phyloP scores from a whole-genome alignment of 192 early-diverging fungal genomes.

The Neocallimastix lanati region DNA sequence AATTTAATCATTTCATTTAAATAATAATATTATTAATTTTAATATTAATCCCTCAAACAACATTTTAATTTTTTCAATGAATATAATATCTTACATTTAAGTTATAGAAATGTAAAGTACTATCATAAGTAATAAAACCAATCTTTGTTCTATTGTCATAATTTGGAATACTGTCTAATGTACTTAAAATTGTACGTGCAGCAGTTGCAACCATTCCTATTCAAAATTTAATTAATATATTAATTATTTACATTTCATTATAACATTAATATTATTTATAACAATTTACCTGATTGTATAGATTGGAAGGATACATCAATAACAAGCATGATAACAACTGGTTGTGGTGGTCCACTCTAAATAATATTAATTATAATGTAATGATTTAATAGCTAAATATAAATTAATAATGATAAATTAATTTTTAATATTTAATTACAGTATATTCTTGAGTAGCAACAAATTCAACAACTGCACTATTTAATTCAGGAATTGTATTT shows the following conservation, averaged over 20 bases:
- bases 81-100: conserved; percentile 43
- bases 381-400: too few species aligned
- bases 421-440: conserved; percentile 30
- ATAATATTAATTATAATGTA: too few species aligned
- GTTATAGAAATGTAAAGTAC: conserved; percentile 80
- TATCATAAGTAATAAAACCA: conserved; percentile 78
- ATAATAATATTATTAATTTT: conserved; percentile 7
- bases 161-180: conserved; percentile 73
- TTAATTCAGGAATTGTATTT: conserved; percentile 75
- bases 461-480: conserved; percentile 78
- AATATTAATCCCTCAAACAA: too few species aligned
- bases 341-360: conserved; percentile 86
- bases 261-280: not conserved
- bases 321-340: conserved; percentile 78
- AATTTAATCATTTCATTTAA: too few species aligned
- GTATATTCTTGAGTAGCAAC: conserved; percentile 94
- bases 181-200: conserved; percentile 56
- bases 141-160: conserved; percentile 73
- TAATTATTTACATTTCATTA: too few species aligned
- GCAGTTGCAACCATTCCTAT: conserved; percentile 59
- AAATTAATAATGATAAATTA: too few species aligned
- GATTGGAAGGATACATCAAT: conserved; percentile 88
- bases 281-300: conserved; percentile 45
- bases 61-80: too few species aligned
- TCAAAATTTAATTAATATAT: too few species aligned